These are phyloP conservation scores for Marasmius oreades DNA, from an alignment of 1,284 basidiomycete genomes.

Conservation along the genomic window DNA sequence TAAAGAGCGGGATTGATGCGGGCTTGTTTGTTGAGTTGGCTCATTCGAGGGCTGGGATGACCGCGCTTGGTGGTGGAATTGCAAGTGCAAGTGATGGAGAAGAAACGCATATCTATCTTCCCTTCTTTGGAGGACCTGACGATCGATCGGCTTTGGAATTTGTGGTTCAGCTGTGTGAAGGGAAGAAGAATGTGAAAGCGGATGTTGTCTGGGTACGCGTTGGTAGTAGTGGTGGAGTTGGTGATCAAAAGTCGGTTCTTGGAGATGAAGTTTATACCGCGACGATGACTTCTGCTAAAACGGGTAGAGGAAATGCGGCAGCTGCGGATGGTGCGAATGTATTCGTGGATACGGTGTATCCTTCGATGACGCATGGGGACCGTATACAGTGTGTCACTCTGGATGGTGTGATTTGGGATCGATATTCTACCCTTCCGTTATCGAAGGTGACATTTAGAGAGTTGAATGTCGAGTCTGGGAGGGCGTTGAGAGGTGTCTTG, in stretches of 20 bases:
- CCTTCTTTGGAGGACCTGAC: conserved; percentile 95
- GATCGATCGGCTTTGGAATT: conserved; percentile 86
- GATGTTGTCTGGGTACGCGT: conserved; percentile 60
- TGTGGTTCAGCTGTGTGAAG: conserved; percentile 77
- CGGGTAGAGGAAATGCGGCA: not conserved
- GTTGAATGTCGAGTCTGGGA: conserved; percentile 35
- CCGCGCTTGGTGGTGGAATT: not conserved
- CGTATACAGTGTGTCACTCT: conserved; percentile 67
- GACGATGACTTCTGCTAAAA: conserved; percentile 7
- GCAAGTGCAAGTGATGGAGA: conserved; percentile 23
- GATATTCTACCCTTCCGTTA: conserved; percentile 31
- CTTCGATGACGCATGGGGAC: conserved; percentile 50
- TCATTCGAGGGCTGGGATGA: conserved; percentile 6
- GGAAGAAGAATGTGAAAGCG: conserved; percentile 63
- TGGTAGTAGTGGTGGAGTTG: conserved; percentile 24
- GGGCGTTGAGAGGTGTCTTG: conserved; percentile 52
- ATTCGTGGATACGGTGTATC: conserved; percentile 65
- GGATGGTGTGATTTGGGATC: conserved; percentile 62
- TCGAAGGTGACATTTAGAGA: conserved; percentile 56
- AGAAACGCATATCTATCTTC: conserved; percentile 75
- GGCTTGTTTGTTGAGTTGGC: conserved; percentile 52
- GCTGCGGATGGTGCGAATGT: conserved; percentile 13
- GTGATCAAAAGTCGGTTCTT: not conserved
- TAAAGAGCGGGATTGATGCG: conserved; percentile 69
- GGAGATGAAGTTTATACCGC: not conserved